Percentiles rank a stretch among this genome's conserved stretches.
Conservation (phyloP, 495 filamentous ascomycete genomes). For the Talaromyces stipitatus region DNA sequence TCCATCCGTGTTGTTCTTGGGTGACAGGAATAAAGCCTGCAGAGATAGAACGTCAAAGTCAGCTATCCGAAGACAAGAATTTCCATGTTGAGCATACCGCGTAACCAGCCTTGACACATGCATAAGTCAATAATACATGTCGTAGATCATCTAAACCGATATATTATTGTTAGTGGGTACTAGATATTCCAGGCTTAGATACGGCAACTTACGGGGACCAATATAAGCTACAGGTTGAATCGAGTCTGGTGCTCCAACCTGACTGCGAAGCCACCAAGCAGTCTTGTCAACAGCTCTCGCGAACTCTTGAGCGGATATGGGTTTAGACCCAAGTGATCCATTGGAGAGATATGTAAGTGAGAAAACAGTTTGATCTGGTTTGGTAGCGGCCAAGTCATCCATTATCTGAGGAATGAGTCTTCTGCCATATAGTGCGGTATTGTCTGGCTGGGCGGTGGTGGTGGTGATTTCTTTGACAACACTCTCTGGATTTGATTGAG, state of each 20-base stretch:
- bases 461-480: no score
- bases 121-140: constrained; percentile 2
- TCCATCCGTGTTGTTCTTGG: constrained; percentile 29
- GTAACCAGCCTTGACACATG: constrained; percentile 1
- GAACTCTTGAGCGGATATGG: background rate
- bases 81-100: background rate
- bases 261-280: background rate
- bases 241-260: background rate
- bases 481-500: no score
- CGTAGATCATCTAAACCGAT: background rate
- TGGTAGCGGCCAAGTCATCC: background rate
- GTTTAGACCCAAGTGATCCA: background rate
- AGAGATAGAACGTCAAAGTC: no score
- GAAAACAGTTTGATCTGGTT: background rate
- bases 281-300: background rate
- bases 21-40: constrained; percentile 26
- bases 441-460: background rate
- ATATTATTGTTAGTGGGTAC: no score
- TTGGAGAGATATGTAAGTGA: background rate
- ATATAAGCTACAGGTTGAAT: constrained; percentile 2
- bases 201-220: constrained; percentile 3
- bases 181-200: no score
- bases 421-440: background rate
- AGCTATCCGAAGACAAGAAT: no score
- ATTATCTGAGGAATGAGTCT: constrained; percentile 2